Conservation (phyloP, 495 filamentous ascomycete genomes). For the Penicillium herquei region DNA sequence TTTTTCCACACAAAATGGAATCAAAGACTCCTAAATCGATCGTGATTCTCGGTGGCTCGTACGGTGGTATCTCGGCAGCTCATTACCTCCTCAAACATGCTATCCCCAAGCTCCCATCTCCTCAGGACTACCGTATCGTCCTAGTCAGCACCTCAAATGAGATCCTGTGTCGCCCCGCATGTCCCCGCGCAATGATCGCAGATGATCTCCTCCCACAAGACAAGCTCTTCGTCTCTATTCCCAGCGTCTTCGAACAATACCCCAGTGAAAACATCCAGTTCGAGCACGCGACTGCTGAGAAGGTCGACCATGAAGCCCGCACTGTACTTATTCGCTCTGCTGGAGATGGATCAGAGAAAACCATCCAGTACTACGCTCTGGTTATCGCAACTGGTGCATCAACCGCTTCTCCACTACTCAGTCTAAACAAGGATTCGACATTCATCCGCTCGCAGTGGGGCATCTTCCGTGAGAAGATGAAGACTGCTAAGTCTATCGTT, state of each 20-base stretch:
- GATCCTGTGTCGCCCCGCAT: conserved; percentile 44
- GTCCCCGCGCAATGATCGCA: conserved; percentile 47
- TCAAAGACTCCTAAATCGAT: conserved; percentile 17
- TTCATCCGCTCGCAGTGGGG: conserved; percentile 25
- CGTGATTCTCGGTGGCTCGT: conserved; percentile 54
- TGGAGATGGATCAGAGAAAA: conserved; percentile 2
- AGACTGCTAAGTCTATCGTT: conserved; percentile 39
- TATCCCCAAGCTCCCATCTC: conserved; percentile 37
- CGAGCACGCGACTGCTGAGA: conserved; percentile 34
- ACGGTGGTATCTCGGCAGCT: conserved; percentile 47
- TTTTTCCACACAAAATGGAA: neutral
- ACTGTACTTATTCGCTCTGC: conserved; percentile 23
- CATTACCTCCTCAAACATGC: conserved; percentile 54
- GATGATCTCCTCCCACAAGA: conserved; percentile 42
- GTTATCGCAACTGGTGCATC: conserved; percentile 42
- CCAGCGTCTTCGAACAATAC: conserved; percentile 42
- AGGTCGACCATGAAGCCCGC: conserved; percentile 29
- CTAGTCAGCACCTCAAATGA: conserved; percentile 45
- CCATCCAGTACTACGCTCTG: conserved; percentile 41
- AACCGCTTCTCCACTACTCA: conserved; percentile 31
- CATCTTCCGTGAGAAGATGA: conserved; percentile 38
- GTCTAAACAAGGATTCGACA: conserved; percentile 11
- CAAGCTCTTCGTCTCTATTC: conserved; percentile 48
- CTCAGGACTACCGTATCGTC: conserved; percentile 30
- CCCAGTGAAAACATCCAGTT: conserved; percentile 29